Percentiles rank a stretch among this genome's conserved stretches.
phyloP scores from a whole-genome alignment of 257 asterid species.

The Fraxinus excelsior region DNA sequence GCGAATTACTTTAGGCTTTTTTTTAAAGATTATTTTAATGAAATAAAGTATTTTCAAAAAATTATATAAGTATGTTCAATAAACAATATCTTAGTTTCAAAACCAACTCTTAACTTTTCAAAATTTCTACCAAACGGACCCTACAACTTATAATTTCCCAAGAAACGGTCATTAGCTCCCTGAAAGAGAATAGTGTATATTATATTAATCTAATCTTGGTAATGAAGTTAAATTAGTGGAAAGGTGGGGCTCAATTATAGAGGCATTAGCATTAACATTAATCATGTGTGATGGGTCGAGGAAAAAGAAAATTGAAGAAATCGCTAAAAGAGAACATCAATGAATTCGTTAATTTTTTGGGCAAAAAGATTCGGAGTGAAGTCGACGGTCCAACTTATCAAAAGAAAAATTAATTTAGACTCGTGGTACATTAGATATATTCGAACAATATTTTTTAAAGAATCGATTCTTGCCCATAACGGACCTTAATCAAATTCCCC shows the following conservation, averaged over 20 bases:
- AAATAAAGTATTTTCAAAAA: no score
- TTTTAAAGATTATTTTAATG: no score
- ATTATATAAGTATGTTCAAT: no score
- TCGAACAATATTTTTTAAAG: no score
- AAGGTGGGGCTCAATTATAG: constrained; percentile 21
- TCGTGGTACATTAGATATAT: not conserved
- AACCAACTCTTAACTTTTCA: no score
- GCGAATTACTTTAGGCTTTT: no score
- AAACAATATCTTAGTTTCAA: no score
- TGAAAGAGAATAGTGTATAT: not conserved
- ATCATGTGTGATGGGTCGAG: constrained; percentile 22
- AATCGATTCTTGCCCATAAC: not conserved
- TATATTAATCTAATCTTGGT: not conserved
- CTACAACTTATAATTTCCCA: not conserved
- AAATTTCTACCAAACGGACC: not conserved
- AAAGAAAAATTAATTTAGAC: constrained; percentile 6
- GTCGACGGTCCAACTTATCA: no score
- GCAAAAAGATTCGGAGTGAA: no score
- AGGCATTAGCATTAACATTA: constrained; percentile 16
- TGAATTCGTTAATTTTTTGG: no score
- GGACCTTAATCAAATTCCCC: no score
- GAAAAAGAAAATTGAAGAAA: constrained; percentile 18
- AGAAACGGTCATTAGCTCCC: not conserved
- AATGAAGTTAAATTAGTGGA: not conserved
- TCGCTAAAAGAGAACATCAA: constrained; percentile 3